Percentiles rank a stretch among this genome's conserved stretches.
phyloP scores from a whole-genome alignment of 176 grass and related monocot genomes.

The Hordeum marinum region DNA sequence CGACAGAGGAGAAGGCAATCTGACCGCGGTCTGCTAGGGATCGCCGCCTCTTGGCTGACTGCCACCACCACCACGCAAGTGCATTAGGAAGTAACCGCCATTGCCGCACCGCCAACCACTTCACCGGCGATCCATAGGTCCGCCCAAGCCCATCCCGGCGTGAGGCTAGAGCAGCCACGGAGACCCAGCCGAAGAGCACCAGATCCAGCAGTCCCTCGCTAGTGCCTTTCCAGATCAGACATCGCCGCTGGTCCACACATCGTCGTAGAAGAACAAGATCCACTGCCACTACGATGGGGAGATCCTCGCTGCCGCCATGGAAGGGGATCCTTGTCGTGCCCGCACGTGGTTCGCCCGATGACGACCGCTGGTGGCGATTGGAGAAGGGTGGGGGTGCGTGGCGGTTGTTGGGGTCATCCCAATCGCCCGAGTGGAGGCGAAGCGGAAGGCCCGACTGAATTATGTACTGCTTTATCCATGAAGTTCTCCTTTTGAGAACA shows the following conservation, averaged over 20 bases:
- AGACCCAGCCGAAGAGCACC: neutral
- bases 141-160: neutral
- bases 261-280: neutral
- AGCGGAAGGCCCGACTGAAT: too few relatives aligned
- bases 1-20: too few relatives aligned
- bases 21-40: too few relatives aligned
- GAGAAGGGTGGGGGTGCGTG: neutral
- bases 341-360: neutral
- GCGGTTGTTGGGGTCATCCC: neutral
- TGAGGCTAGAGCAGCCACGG: neutral
- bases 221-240: neutral
- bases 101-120: too few relatives aligned
- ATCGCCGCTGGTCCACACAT: too few relatives aligned
- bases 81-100: too few relatives aligned
- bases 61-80: too few relatives aligned
- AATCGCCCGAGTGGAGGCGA: neutral
- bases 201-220: neutral
- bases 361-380: neutral
- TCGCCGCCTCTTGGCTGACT: too few relatives aligned
- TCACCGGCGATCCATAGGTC: too few relatives aligned
- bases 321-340: neutral
- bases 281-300: neutral
- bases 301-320: neutral
- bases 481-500: too few relatives aligned
- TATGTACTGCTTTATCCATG: too few relatives aligned